Percentiles rank a stretch among this genome's conserved stretches.
phyloP scores from a whole-genome alignment of 441 rosid species.

The Viola pubescens region DNA sequence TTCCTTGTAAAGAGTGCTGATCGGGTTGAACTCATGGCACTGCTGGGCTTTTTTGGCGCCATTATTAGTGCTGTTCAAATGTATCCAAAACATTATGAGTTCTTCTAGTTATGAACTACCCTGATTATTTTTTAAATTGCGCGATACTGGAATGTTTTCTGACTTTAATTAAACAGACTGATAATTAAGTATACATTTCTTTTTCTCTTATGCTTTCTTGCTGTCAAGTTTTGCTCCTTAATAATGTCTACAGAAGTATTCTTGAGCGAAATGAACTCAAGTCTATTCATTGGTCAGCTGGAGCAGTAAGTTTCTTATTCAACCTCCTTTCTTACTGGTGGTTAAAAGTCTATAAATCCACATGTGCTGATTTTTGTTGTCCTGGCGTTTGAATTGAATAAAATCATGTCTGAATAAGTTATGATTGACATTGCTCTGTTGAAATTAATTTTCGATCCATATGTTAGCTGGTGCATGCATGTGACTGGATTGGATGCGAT shows the following conservation, averaged over 20 bases:
- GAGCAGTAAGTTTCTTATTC: conserved; percentile 41
- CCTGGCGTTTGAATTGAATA: not conserved
- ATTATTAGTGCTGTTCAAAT: conserved; percentile 77
- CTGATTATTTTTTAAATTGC: not conserved
- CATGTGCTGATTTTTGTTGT: not conserved
- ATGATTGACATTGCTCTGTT: not conserved
- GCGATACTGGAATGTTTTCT: not conserved
- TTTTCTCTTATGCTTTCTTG: not conserved
- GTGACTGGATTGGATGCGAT: not conserved
- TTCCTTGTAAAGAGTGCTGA: conserved; percentile 78
- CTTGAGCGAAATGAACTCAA: conserved; percentile 61
- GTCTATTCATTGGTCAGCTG: conserved; percentile 73
- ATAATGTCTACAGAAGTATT: conserved; percentile 48
- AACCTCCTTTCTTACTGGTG: conserved; percentile 4
- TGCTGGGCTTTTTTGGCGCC: conserved; percentile 77
- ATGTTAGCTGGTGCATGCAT: not conserved
- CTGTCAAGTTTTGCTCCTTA: conserved; percentile 28
- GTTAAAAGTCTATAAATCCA: not conserved
- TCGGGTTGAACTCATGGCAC: conserved; percentile 71
- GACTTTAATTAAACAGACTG: not conserved
- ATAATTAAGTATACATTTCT: too few relatives aligned
- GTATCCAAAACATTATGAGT: conserved; percentile 49
- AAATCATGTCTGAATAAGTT: not conserved
- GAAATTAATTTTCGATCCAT: not conserved
- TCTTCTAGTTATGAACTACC: not conserved